These are phyloP conservation scores for Chaetomium cochliodes DNA, from an alignment of 495 filamentous ascomycete genomes.

Conservation along the genomic window DNA sequence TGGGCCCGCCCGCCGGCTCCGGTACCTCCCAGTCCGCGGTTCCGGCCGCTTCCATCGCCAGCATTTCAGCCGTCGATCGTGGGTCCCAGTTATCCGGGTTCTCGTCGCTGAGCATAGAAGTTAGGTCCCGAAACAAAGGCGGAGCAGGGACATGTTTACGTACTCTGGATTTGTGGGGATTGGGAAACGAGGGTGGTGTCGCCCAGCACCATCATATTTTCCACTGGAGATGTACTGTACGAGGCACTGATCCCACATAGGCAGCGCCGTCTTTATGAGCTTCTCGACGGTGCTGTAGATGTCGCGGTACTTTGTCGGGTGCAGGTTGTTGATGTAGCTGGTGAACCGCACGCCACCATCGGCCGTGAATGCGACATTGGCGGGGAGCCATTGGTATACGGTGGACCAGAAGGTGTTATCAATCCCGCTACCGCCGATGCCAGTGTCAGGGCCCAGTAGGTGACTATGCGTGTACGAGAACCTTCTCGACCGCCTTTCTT, in stretches of 20 bases:
- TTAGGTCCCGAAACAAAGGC: not conserved
- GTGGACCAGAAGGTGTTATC: slow-evolving; percentile 42
- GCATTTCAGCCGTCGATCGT: not conserved
- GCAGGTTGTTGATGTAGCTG: slow-evolving; percentile 67
- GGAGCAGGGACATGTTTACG: not conserved
- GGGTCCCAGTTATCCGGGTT: slow-evolving; percentile 6
- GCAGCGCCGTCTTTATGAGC: slow-evolving; percentile 51
- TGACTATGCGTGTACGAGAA: no score
- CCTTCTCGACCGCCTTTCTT: not conserved
- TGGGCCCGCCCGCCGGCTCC: not conserved
- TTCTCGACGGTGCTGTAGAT: slow-evolving; percentile 58
- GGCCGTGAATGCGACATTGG: slow-evolving; percentile 48
- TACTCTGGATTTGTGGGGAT: not conserved
- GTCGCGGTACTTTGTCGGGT: slow-evolving; percentile 47
- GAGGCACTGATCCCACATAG: slow-evolving; percentile 52
- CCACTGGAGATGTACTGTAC: slow-evolving; percentile 50
- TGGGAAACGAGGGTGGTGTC: not conserved
- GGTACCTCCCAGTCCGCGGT: not conserved
- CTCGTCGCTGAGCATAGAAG: not conserved
- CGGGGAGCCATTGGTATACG: slow-evolving; percentile 62
- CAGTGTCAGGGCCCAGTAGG: no score
- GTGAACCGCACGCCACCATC: slow-evolving; percentile 62
- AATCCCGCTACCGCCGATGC: no score
- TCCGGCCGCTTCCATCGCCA: not conserved
- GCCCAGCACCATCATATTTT: not conserved